These are phyloP conservation scores for Macrophomina pseudophaseolina DNA, from an alignment of 2,329 filamentous ascomycete species.

Conservation along the genomic window DNA sequence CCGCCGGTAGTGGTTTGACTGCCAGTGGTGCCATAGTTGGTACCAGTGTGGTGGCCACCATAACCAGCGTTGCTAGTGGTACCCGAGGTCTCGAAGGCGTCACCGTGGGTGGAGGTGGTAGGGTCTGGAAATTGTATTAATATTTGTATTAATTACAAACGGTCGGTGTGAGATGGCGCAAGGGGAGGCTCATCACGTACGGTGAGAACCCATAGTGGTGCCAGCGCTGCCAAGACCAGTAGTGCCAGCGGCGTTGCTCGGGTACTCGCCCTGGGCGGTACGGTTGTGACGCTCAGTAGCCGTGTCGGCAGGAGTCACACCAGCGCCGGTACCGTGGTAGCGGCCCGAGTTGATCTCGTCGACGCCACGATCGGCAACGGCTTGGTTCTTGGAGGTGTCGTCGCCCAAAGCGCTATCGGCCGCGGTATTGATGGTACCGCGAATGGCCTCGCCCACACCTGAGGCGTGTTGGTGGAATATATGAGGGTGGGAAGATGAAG, in stretches of 20 bases:
- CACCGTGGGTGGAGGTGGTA: slow-evolving; percentile 11
- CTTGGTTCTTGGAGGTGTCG: slow-evolving; percentile 38
- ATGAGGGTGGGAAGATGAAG: background rate
- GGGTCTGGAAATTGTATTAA: background rate
- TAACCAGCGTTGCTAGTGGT: background rate
- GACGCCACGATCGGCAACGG: slow-evolving; percentile 40
- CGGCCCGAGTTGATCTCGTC: slow-evolving; percentile 39
- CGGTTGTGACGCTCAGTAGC: slow-evolving; percentile 36
- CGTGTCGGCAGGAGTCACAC: slow-evolving; percentile 37
- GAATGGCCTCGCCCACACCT: slow-evolving; percentile 47
- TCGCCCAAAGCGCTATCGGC: slow-evolving; percentile 42
- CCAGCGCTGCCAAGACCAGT: slow-evolving; percentile 9
- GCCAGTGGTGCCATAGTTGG: background rate
- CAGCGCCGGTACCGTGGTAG: slow-evolving; percentile 33
- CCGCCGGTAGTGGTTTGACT: slow-evolving; percentile 10
- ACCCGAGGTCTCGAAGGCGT: background rate
- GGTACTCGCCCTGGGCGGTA: slow-evolving; percentile 32
- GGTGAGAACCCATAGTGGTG: background rate
- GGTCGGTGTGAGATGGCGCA: no score
- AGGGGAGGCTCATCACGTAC: background rate
- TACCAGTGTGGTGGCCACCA: background rate
- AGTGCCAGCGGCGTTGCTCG: slow-evolving; percentile 11
- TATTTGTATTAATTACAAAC: background rate
- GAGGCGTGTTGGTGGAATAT: slow-evolving; percentile 31
- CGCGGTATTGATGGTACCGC: slow-evolving; percentile 44